Evolutionary conservation across 805 yeast genomes (phyloP), one percentile per base, ranked within the genome.

Genomic region (Komagataella ulmi): DNA sequence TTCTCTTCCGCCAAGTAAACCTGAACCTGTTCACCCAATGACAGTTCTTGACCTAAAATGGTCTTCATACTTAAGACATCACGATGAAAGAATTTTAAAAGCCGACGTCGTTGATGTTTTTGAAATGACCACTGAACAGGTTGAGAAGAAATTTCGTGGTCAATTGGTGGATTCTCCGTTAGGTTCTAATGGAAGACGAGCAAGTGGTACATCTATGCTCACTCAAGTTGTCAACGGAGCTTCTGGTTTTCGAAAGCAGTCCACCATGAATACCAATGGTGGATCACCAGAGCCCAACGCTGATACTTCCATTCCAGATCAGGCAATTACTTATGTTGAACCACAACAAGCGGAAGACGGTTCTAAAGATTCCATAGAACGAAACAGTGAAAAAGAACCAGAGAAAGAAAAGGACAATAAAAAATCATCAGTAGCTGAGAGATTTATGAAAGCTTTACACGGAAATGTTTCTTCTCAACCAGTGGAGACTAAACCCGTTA

Each of bases 131-230:
- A 75, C 79, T 0, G 81, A 75, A 5, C 48, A 54, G 0, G 73
- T 85, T 55, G 88, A 83, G 54, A 78, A 70, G 62, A 81, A 73
- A 53, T 71, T 73, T 54, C 75, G 70, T 56, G 87, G 87, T 0
- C 66, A 71, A 55, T 59, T 83, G 19, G 78, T 76, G 47, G 85
- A 81, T 54, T 71, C 83, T 1, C 85, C 86, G 0, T 62, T 80
- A 45, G 80, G 79, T n/a, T 66, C 67, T 45, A 68, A 68, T 43
- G 69, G 68, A 45, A 64, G 69, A n/a, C 53, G 62, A 0, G 56
- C 65, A 1, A 50, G 47, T 44, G 30, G 50, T 3, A 48, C 48
- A 6, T 66, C 74, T 7, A 54, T 71, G 17, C 58, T 73, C 48
- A 63, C 71, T 19, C 77, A 72, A 58, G 75, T 72, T 48, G 77